Conservation (phyloP, 1,139 yeast species). For the Zhuliangozyma parablackwelliae region DNA sequence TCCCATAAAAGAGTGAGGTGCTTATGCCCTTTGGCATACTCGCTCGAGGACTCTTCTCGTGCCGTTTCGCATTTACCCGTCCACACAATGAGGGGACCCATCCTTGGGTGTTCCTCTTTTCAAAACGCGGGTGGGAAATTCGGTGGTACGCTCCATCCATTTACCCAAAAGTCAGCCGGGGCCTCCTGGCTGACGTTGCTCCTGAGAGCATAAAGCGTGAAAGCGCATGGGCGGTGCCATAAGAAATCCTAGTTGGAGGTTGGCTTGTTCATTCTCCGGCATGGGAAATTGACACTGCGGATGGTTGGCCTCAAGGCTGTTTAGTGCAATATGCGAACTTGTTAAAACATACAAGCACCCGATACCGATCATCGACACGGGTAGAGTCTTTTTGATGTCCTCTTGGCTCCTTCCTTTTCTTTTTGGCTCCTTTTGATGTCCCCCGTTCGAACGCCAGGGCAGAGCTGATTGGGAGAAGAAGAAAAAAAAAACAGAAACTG, state of each 20-base stretch:
- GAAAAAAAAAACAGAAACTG: too few relatives aligned
- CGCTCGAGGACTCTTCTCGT: slow-evolving; percentile 37
- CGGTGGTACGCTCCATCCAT: slow-evolving; percentile 70
- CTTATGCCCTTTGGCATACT: slow-evolving; percentile 16
- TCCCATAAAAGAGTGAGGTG: too few relatives aligned
- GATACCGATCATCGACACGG: slow-evolving; percentile 74
- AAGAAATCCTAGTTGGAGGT: slow-evolving; percentile 41
- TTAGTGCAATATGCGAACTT: slow-evolving; percentile 78
- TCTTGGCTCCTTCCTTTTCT: background rate
- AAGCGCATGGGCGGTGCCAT: slow-evolving; percentile 72
- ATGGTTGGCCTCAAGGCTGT: slow-evolving; percentile 61
- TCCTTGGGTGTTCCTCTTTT: too few relatives aligned
- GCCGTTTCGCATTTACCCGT: slow-evolving; percentile 70
- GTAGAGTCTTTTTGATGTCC: slow-evolving; percentile 23
- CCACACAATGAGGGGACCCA: slow-evolving; percentile 35
- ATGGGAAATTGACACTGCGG: slow-evolving; percentile 69
- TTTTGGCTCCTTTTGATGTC: slow-evolving; percentile 1
- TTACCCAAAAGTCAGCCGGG: background rate
- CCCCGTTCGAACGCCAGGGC: slow-evolving; percentile 8
- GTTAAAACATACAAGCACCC: slow-evolving; percentile 45
- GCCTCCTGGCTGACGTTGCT: slow-evolving; percentile 28
- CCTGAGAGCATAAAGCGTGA: slow-evolving; percentile 69
- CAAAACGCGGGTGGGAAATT: slow-evolving; percentile 71
- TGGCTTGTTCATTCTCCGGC: slow-evolving; percentile 15
- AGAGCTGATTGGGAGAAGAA: background rate